Evolutionary conservation across 179 eudicot genomes (phyloP).

Genomic region (Dionaea muscipula): DNA sequence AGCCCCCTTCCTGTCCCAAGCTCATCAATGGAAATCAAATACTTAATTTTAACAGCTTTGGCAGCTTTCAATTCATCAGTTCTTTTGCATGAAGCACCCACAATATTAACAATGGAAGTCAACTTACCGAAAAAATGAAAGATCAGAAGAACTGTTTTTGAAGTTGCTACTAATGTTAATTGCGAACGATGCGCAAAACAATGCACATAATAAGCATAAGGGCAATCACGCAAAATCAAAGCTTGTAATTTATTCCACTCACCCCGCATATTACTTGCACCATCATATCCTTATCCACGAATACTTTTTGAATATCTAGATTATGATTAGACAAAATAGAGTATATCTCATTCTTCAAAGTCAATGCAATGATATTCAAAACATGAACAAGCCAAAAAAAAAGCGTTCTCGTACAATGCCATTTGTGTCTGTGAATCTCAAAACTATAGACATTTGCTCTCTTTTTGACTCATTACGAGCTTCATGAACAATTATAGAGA

Average conservation of each 20-base stretch:
- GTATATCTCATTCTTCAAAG: neutral
- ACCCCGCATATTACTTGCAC: neutral
- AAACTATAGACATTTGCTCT: neutral
- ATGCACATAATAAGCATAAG: slow-evolving; percentile 1
- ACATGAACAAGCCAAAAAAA: slow-evolving; percentile 1
- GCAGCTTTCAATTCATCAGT: neutral
- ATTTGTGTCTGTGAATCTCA: neutral
- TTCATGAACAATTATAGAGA: neutral
- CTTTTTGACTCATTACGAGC: neutral
- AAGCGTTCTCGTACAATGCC: neutral
- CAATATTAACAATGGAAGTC: neutral
- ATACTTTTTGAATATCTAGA: slow-evolving; percentile 1
- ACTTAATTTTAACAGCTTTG: neutral
- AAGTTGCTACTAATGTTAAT: neutral
- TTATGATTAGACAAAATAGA: neutral
- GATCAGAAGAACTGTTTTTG: neutral
- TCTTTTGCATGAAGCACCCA: neutral
- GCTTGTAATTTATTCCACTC: slow-evolving; percentile 1
- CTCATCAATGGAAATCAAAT: too few species aligned
- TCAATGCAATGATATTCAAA: neutral
- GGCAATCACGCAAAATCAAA: neutral
- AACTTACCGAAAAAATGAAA: neutral
- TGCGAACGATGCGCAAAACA: neutral
- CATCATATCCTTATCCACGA: neutral
- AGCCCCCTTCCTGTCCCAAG: too few species aligned